A percentile compares a stretch with the other conserved stretches of the same genome.
These are phyloP conservation scores for Aspergillus fructus DNA, from an alignment of 2,329 filamentous ascomycete genomes.

Conservation along the genomic window DNA sequence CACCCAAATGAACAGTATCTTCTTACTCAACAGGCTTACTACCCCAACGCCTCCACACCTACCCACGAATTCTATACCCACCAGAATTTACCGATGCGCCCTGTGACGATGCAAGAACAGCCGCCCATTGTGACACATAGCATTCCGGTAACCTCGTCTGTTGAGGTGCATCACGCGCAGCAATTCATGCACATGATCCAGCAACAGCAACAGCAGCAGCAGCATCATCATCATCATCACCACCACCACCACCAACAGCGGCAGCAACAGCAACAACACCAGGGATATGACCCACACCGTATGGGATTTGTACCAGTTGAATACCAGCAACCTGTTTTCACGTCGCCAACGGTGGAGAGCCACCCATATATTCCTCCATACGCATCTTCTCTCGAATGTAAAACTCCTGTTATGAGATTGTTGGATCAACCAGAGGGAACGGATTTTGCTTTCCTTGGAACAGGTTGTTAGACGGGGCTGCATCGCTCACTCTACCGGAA, in stretches of 20 bases:
- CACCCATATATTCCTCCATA: slow-evolving; percentile 35
- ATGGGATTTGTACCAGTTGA: slow-evolving; percentile 33
- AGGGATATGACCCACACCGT: slow-evolving; percentile 32
- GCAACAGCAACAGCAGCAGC: slow-evolving; percentile 14
- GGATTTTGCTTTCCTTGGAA: slow-evolving; percentile 41
- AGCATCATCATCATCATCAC: neutral
- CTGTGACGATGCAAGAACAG: slow-evolving; percentile 31
- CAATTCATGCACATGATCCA: slow-evolving; percentile 36
- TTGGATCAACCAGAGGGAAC: slow-evolving; percentile 41
- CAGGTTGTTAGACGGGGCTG: slow-evolving; percentile 26
- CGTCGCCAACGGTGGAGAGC: slow-evolving; percentile 29
- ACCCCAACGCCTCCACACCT: slow-evolving; percentile 33
- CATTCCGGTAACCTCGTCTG: slow-evolving; percentile 29
- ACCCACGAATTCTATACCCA: slow-evolving; percentile 39
- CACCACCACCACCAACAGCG: slow-evolving; percentile 22
- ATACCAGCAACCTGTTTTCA: slow-evolving; percentile 27
- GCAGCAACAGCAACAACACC: slow-evolving; percentile 21
- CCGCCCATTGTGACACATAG: slow-evolving; percentile 31
- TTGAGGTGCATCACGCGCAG: slow-evolving; percentile 29
- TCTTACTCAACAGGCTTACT: slow-evolving; percentile 37
- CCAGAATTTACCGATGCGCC: slow-evolving; percentile 31
- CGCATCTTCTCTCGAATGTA: slow-evolving; percentile 33
- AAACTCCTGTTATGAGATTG: slow-evolving; percentile 30
- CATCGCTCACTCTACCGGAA: neutral
- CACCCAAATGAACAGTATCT: slow-evolving; percentile 37